These are phyloP conservation scores for Rosa lucieae DNA, from an alignment of 306 rosid genomes.

Conservation along the genomic window DNA sequence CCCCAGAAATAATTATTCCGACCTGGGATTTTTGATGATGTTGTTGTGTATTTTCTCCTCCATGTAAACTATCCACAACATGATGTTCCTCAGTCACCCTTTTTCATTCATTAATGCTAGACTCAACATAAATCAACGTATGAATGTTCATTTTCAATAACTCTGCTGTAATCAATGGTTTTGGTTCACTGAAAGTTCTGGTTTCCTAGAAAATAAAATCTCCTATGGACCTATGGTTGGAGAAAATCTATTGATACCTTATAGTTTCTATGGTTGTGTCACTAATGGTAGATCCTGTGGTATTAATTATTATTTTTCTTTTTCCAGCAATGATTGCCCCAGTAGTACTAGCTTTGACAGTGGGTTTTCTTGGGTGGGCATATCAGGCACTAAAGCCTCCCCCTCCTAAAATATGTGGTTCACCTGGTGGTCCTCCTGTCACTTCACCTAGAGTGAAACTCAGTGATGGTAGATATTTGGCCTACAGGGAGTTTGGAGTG, in stretches of 20 bases:
- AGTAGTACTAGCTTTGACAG: conserved; percentile 46
- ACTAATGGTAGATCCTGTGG: not conserved
- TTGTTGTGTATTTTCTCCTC: not conserved
- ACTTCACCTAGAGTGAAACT: conserved; percentile 70
- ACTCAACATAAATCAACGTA: not conserved
- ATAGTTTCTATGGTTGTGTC: not conserved
- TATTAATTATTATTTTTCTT: not conserved
- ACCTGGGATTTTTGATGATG: not conserved
- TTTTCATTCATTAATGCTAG: not conserved
- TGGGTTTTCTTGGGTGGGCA: conserved; percentile 53
- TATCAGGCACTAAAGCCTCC: conserved; percentile 63
- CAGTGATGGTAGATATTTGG: conserved; percentile 73
- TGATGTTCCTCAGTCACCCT: not conserved
- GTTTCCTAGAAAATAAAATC: not conserved
- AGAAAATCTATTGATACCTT: not conserved
- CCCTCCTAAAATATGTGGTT: conserved; percentile 61
- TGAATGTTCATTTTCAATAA: not conserved
- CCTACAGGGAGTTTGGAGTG: conserved; percentile 71
- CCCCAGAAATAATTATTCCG: not conserved
- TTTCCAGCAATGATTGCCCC: conserved; percentile 54
- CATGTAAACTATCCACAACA: not conserved
- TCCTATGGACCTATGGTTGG: not conserved
- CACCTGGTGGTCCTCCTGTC: conserved; percentile 56
- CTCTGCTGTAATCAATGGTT: not conserved
- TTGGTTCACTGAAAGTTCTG: not conserved